phyloP scores from a whole-genome alignment of 2,329 filamentous ascomycete genomes.

The Exserohilum rostratum region DNA sequence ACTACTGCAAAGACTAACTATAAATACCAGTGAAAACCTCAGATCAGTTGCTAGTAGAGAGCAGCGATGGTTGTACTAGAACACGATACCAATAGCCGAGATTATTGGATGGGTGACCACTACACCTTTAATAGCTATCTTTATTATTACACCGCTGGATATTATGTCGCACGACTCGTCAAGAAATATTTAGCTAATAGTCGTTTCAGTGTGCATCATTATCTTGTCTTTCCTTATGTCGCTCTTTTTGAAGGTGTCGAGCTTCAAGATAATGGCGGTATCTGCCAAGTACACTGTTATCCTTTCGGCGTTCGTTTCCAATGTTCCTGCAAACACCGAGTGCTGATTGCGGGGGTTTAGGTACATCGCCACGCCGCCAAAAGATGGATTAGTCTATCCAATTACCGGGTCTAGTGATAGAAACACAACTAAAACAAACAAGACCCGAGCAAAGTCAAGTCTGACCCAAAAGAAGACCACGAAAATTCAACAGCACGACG shows the following conservation, averaged over 20 bases:
- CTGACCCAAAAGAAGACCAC: too few relatives aligned
- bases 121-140: slow-evolving; percentile 24
- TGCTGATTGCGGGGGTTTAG: too few relatives aligned
- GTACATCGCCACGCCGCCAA: too few relatives aligned
- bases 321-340: slow-evolving; percentile 17
- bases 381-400: too few relatives aligned
- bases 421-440: too few relatives aligned
- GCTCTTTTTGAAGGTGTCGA: slow-evolving; percentile 27
- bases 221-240: slow-evolving; percentile 27
- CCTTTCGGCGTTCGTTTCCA: slow-evolving; percentile 27
- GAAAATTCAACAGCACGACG: too few relatives aligned
- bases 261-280: slow-evolving; percentile 31
- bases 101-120: slow-evolving; percentile 23
- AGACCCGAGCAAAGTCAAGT: too few relatives aligned
- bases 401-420: too few relatives aligned
- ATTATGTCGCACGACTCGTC: slow-evolving; percentile 24
- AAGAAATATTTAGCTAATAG: slow-evolving; percentile 18
- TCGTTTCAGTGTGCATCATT: slow-evolving; percentile 23
- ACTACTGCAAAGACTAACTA: slow-evolving; percentile 16
- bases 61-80: slow-evolving; percentile 25
- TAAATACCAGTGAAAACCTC: slow-evolving; percentile 10
- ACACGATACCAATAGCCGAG: slow-evolving; percentile 29
- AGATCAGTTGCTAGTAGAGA: slow-evolving; percentile 6
- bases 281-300: slow-evolving; percentile 30
- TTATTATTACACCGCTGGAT: slow-evolving; percentile 25